Evolutionary conservation across 2,329 filamentous ascomycete genomes (phyloP).

Genomic region (Claviceps digitariae): DNA sequence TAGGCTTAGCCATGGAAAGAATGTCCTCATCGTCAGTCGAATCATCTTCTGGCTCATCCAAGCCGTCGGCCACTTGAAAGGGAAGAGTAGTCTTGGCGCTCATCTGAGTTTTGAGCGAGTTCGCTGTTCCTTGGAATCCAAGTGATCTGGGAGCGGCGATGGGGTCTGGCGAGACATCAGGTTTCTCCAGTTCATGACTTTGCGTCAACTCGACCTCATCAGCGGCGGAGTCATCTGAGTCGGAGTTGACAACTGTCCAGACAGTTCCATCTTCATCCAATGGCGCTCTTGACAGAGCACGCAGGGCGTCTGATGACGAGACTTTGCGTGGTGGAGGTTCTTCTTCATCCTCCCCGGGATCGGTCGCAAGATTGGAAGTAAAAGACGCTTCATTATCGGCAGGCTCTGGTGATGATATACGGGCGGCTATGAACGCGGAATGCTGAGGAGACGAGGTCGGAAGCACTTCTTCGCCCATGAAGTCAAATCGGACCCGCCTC

Average conservation of each 20-base stretch:
- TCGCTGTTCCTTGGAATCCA: not conserved
- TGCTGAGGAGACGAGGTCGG: constrained; percentile 42
- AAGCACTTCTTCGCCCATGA: constrained; percentile 45
- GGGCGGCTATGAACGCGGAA: constrained; percentile 18
- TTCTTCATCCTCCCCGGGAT: constrained; percentile 27
- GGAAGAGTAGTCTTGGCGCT: not conserved
- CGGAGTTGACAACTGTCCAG: constrained; percentile 35
- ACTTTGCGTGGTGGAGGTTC: constrained; percentile 36
- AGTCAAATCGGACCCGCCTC: constrained; percentile 49
- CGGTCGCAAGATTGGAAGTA: constrained; percentile 21
- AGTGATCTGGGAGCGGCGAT: not conserved
- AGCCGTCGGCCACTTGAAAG: not conserved
- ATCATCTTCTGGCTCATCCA: constrained; percentile 13
- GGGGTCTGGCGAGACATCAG: not conserved
- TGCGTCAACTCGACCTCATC: not conserved
- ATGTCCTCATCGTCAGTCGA: constrained; percentile 29
- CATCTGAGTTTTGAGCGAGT: not conserved
- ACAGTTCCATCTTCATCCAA: constrained; percentile 32
- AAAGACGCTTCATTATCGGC: constrained; percentile 16
- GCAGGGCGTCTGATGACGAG: constrained; percentile 40
- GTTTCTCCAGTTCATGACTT: not conserved
- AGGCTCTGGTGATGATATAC: constrained; percentile 12
- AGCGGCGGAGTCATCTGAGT: constrained; percentile 14
- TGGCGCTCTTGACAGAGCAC: constrained; percentile 36
- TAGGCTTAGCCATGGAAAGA: constrained; percentile 23